phyloP scores from a whole-genome alignment of 139 green algal species.

The Closterium sp. region DNA sequence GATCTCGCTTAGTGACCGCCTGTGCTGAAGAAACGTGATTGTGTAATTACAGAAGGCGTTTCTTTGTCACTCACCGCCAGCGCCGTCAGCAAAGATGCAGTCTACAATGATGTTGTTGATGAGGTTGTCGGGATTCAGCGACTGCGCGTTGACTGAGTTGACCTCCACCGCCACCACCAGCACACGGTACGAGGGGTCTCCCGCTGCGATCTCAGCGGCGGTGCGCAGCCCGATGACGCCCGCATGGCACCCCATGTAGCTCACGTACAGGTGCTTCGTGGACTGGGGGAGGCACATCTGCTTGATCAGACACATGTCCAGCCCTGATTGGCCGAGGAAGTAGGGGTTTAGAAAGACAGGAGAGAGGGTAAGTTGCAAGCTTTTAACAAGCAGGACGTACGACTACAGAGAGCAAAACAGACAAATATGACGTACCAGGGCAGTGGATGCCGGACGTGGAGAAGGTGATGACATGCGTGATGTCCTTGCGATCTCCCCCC shows the following conservation, averaged over 20 bases:
- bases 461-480: conserved; percentile 42
- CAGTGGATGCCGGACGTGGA: conserved; percentile 33
- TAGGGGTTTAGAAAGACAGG: background rate
- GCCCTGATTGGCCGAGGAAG: background rate
- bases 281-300: conserved; percentile 6
- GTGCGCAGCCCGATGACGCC: conserved; percentile 25
- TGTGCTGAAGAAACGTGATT: too few relatives aligned
- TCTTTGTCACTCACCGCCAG: background rate
- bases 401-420: too few relatives aligned
- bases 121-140: conserved; percentile 9
- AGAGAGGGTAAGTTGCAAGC: too few relatives aligned
- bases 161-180: conserved; percentile 24
- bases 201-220: conserved; percentile 15
- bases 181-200: conserved; percentile 13
- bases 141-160: conserved; percentile 32
- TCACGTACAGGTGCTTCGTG: conserved; percentile 30
- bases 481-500: conserved; percentile 8
- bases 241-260: conserved; percentile 40
- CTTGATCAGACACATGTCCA: conserved; percentile 37
- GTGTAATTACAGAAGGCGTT: too few relatives aligned
- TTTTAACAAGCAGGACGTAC: too few relatives aligned
- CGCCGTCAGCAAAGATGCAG: conserved; percentile 35
- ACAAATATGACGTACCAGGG: background rate
- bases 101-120: conserved; percentile 44
- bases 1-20: too few relatives aligned